Base-by-base conservation (phyloP, 805 yeast genomes). In the Brettanomyces bruxellensis region DNA sequence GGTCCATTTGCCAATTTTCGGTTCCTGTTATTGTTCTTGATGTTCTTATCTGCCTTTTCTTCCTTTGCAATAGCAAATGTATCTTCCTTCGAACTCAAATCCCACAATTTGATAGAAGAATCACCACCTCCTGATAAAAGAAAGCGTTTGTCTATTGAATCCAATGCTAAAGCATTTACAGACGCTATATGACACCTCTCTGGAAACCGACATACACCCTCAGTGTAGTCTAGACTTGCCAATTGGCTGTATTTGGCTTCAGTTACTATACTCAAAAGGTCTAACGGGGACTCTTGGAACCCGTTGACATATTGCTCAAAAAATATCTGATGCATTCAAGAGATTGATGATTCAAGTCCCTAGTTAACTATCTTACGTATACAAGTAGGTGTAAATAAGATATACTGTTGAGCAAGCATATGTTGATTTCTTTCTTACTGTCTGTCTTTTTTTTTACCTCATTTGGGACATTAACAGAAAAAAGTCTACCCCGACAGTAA, bases 111-210 rank as follows among this genome's bases (percentile, higher is more conserved):
- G 12, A 86, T 68, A 3, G 79, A 69, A 1, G 86, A 76, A 56
- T 86, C 91, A 1, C 86, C 86, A 18, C 85, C 78, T 1, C 90
- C 95, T 28, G 88, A 78, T 5, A 86, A 61, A 51, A 86, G 53
- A 49, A 62, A 81, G 47, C 74, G 65, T 41, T 66, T 57, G 4
- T 69, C 69, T 2, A 59, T 55, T 6, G 55, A 52, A 46, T 86
- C 93, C 14, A 84, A 54, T 1, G 81, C 73, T 4, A 86, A 60
- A 3, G 82, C 64, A 52, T 83, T 84, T 24, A 86, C 76, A 1
- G 86, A 78, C 41, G 69, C 69, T 13, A 57, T 48, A 55, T 76
- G 80, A 43, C 76, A 64, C 44, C 66, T 67, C 14, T 14, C 24
- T 0, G 79, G 78, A 47, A 75, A 75, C 5, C 68, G 67, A 2